These are phyloP conservation scores for Aureobasidium vineae DNA, from an alignment of 2,329 filamentous ascomycete species.

Conservation along the genomic window DNA sequence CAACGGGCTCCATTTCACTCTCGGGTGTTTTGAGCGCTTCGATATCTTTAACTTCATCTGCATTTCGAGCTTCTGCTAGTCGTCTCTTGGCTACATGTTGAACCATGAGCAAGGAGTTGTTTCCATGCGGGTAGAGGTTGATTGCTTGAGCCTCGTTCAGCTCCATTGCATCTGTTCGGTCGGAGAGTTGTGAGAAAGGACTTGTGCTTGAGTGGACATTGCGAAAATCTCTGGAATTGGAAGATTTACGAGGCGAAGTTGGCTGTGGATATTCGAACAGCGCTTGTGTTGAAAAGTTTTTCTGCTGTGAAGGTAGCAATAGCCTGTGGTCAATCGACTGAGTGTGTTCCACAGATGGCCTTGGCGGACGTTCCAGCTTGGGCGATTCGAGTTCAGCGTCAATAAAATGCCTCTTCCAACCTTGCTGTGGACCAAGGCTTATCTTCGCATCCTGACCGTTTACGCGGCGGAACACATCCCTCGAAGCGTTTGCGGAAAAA, in stretches of 20 bases:
- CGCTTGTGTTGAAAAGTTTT: background rate
- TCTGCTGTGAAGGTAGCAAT: background rate
- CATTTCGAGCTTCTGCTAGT: background rate
- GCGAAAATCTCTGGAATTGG: conserved; percentile 24
- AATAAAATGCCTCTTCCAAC: conserved; percentile 21
- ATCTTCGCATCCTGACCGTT: background rate
- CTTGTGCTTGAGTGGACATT: conserved; percentile 25
- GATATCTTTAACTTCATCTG: background rate
- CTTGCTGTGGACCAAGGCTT: background rate
- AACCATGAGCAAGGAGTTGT: conserved; percentile 63
- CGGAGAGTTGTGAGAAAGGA: conserved; percentile 34
- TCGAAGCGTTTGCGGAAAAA: background rate
- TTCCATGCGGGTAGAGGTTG: conserved; percentile 62
- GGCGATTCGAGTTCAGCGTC: conserved; percentile 27
- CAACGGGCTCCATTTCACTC: background rate
- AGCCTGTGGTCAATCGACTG: background rate
- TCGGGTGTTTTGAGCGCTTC: conserved; percentile 3
- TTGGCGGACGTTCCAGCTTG: conserved; percentile 18
- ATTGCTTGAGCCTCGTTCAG: conserved; percentile 62
- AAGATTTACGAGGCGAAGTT: conserved; percentile 21
- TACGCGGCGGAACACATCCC: background rate
- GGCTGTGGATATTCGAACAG: conserved; percentile 5
- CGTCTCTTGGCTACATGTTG: conserved; percentile 44
- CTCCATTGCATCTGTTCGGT: conserved; percentile 55
- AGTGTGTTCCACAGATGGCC: background rate